phyloP scores from a whole-genome alignment of 257 asterid genomes.

The Salvia splendens region DNA sequence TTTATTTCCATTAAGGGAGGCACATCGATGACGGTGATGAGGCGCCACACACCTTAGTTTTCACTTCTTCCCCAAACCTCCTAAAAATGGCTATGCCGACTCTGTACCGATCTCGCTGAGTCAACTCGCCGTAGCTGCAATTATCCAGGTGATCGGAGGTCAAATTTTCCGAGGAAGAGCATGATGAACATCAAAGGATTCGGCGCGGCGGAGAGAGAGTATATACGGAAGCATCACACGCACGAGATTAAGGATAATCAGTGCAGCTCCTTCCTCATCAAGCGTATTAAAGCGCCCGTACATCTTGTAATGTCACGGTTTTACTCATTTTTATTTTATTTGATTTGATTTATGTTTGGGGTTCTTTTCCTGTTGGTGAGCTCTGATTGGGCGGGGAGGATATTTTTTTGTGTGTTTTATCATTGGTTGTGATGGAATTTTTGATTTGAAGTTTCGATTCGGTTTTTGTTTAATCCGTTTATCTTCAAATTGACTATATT shows the following conservation, averaged over 20 bases:
- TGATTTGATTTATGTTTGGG: neutral
- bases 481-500: neutral
- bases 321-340: neutral
- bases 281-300: slow-evolving; percentile 69
- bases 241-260: slow-evolving; percentile 59
- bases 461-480: neutral
- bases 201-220: slow-evolving; percentile 52
- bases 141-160: neutral
- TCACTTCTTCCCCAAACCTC: slow-evolving; percentile 21
- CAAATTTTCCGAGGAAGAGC: neutral
- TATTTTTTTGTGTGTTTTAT: neutral
- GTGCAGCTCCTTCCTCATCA: slow-evolving; percentile 65
- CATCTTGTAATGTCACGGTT: slow-evolving; percentile 52
- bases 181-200: slow-evolving; percentile 50
- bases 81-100: slow-evolving; percentile 26
- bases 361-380: neutral
- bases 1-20: slow-evolving; percentile 18
- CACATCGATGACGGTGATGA: slow-evolving; percentile 24
- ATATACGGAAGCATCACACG: slow-evolving; percentile 56
- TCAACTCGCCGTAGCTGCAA: slow-evolving; percentile 21
- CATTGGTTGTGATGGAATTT: slow-evolving; percentile 11
- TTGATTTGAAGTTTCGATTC: slow-evolving; percentile 19
- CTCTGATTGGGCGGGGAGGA: slow-evolving; percentile 11
- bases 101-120: slow-evolving; percentile 32
- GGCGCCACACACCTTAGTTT: slow-evolving; percentile 33